These are phyloP conservation scores for Mrakiaceae sp. DNA, from an alignment of 1,284 basidiomycete genomes.

Conservation along the genomic window DNA sequence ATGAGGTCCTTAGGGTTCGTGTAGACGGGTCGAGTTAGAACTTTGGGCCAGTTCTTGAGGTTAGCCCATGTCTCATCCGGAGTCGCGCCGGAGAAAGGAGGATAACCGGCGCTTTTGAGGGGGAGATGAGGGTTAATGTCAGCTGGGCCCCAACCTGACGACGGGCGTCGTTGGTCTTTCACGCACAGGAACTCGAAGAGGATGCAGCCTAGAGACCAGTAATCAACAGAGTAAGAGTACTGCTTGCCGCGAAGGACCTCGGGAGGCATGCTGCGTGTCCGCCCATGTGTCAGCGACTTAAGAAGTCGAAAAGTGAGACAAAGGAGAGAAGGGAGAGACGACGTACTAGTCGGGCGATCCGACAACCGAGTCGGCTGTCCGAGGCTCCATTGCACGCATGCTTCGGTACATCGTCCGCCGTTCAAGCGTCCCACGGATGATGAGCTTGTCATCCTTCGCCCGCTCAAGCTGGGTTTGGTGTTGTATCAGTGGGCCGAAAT, in stretches of 20 bases:
- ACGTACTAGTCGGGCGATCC: slow-evolving; percentile 84
- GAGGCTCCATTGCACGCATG: slow-evolving; percentile 78
- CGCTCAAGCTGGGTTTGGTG: slow-evolving; percentile 61
- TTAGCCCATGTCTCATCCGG: slow-evolving; percentile 99
- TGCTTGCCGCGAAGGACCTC: slow-evolving; percentile 91
- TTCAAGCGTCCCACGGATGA: slow-evolving; percentile 88
- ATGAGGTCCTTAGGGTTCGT: slow-evolving; percentile 92
- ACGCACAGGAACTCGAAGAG: slow-evolving; percentile 80
- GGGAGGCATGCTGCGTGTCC: slow-evolving; percentile 33
- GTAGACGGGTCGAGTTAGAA: slow-evolving; percentile 83
- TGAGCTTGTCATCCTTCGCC: slow-evolving; percentile 84
- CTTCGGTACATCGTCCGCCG: slow-evolving; percentile 89
- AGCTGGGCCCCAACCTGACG: neutral
- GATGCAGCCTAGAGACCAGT: slow-evolving; percentile 97
- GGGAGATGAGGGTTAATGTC: neutral
- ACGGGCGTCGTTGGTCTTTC: neutral
- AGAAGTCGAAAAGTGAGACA: neutral
- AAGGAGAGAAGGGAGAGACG: slow-evolving; percentile 12
- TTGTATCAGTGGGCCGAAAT: neutral
- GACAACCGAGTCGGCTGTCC: slow-evolving; percentile 95
- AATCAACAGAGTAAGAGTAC: slow-evolving; percentile 93
- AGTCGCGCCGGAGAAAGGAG: slow-evolving; percentile 89
- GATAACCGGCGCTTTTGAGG: slow-evolving; percentile 52
- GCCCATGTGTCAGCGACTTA: neutral
- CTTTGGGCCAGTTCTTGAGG: slow-evolving; percentile 93